phyloP scores from a whole-genome alignment of 2,329 filamentous ascomycete genomes.

The Alternaria hordeiaustralica region DNA sequence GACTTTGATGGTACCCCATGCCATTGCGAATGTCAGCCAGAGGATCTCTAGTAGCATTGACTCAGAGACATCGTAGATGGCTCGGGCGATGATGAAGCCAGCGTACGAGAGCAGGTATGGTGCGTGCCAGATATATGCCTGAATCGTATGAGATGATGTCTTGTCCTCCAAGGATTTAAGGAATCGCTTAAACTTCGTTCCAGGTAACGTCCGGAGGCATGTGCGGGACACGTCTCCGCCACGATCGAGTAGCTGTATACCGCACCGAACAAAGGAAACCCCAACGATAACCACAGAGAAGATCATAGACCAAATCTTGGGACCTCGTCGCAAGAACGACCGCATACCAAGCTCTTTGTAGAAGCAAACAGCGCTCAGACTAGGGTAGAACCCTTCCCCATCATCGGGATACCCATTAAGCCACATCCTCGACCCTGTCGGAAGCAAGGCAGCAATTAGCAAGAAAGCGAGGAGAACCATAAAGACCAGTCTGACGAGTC shows the following conservation, averaged over 20 bases:
- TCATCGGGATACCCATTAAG: slow-evolving; percentile 19
- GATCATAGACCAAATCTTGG: slow-evolving; percentile 33
- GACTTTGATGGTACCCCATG: slow-evolving; percentile 36
- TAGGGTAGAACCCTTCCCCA: slow-evolving; percentile 29
- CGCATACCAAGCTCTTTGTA: slow-evolving; percentile 21
- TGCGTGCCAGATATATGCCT: slow-evolving; percentile 9
- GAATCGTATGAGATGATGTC: not conserved
- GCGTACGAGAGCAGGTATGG: slow-evolving; percentile 19
- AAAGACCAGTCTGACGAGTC: slow-evolving; percentile 25
- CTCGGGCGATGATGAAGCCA: slow-evolving; percentile 14
- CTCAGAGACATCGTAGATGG: slow-evolving; percentile 22
- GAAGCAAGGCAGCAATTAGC: slow-evolving; percentile 28
- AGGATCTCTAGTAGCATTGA: slow-evolving; percentile 34
- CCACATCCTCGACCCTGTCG: slow-evolving; percentile 32
- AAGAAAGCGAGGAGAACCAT: slow-evolving; percentile 27
- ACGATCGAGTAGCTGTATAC: slow-evolving; percentile 28
- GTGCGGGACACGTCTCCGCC: slow-evolving; percentile 15
- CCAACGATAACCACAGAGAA: slow-evolving; percentile 28
- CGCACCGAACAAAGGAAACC: slow-evolving; percentile 27
- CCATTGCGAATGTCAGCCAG: slow-evolving; percentile 33
- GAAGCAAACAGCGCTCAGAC: slow-evolving; percentile 25
- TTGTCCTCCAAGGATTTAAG: slow-evolving; percentile 16
- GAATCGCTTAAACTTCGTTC: slow-evolving; percentile 15
- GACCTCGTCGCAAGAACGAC: slow-evolving; percentile 13
- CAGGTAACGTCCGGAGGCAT: slow-evolving; percentile 22